phyloP scores from a whole-genome alignment of 345 rosid genomes.

The Eucalyptus curtisii region DNA sequence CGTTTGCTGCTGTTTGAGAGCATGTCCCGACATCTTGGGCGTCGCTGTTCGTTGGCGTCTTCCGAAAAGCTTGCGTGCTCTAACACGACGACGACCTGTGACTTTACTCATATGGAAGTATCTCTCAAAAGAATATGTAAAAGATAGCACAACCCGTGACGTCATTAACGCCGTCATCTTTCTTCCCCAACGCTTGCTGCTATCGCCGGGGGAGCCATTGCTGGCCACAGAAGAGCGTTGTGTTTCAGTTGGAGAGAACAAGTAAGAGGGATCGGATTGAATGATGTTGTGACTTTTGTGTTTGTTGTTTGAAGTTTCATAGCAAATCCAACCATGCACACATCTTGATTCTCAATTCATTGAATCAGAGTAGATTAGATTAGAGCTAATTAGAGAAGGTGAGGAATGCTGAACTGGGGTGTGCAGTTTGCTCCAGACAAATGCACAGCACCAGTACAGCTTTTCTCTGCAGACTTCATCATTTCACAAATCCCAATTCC shows the following conservation, averaged over 20 bases:
- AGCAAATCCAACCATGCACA: neutral
- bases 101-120: neutral
- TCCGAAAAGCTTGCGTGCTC: neutral
- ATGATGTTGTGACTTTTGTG: neutral
- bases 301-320: neutral
- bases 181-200: neutral
- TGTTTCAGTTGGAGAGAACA: neutral
- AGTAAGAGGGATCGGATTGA: neutral
- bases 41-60: neutral
- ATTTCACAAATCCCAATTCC: neutral
- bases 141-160: neutral
- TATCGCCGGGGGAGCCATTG: neutral
- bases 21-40: neutral
- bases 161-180: neutral
- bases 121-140: neutral
- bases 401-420: neutral
- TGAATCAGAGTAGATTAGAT: neutral
- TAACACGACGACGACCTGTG: neutral
- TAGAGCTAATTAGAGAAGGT: neutral
- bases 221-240: neutral
- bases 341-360: neutral
- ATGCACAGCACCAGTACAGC: neutral
- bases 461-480: neutral
- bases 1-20: neutral
- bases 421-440: neutral